Base-by-base conservation (phyloP, 257 asterid genomes). In the Nicotiana otophora region DNA sequence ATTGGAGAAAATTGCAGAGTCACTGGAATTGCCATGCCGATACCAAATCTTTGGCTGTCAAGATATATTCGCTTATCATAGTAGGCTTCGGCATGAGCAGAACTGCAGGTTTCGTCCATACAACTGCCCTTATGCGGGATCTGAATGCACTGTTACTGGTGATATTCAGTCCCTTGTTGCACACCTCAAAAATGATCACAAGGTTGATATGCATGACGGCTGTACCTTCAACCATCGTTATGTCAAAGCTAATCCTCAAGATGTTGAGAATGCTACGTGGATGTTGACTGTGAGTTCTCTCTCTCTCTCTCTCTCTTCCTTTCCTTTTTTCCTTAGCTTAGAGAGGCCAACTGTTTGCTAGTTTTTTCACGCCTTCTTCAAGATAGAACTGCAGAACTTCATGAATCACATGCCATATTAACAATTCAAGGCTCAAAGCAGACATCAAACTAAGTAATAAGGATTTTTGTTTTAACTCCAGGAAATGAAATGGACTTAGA, bases 141-240 rank as follows among this genome's bases (percentile, higher is more conserved):
- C 88, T 54, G 89, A 84, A n/a, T 86, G 89, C 84, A 57, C 83
- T 14, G 48, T 82, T 60, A 83, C 87, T 46, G 91, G 87, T 72
- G 83, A 83, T 64, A 84, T 84, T 72, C 70, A 81, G 14, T 81
- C 54, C 77, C 91, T 88, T 26, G 88, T 84, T 66, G 53, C 82
- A 15, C 89, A 88, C 78, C 88, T 88, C 63, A 84, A 83, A 80
- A 81, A 84, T 33, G 87, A 88, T 83, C 91, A 88, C 81, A 86
- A 86, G 81, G 89, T 84, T 61, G 91, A 88, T 81, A 84, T 86
- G 89, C 89, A 88, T 30, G 63, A 82, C 8, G 88, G 89, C 9
- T 81, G 81, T 81, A 84, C 91, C 81, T 88, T 88, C 85, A 86
- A 86, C 82, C 91, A 88, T 64, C 86, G 91, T 7, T 88, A 88